Percentiles rank a stretch among this genome's conserved stretches.
Conservation (phyloP, 2,329 filamentous ascomycete species). For the Talaromyces sp. region DNA sequence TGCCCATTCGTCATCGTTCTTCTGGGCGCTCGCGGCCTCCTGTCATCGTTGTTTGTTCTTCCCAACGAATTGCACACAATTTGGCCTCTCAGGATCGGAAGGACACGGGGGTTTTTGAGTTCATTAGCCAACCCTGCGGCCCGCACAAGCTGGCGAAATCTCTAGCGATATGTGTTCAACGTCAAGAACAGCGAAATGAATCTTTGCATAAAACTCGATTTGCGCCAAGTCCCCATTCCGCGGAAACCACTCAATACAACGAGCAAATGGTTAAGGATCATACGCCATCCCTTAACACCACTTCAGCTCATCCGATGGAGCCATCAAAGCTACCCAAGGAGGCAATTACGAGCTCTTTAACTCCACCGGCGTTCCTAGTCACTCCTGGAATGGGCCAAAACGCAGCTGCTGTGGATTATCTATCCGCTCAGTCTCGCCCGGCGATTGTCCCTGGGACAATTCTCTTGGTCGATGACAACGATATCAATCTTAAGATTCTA, state of each 20-base stretch:
- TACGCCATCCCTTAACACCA: not conserved
- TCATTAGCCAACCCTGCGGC: conserved; percentile 15
- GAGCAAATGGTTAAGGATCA: not conserved
- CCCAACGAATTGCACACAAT: conserved; percentile 24
- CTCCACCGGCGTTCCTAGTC: not conserved
- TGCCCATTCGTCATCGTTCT: not conserved
- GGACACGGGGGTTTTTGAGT: conserved; percentile 28
- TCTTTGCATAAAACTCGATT: not conserved
- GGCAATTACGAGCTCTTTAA: not conserved
- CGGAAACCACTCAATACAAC: not conserved
- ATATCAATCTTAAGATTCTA: conserved; percentile 39
- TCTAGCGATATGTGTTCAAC: conserved; percentile 2
- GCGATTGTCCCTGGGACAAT: conserved; percentile 10
- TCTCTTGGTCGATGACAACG: conserved; percentile 44
- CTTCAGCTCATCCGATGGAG: not conserved
- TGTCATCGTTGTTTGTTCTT: conserved; percentile 33
- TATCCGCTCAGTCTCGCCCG: not conserved
- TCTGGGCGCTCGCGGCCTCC: not conserved
- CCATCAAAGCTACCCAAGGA: not conserved
- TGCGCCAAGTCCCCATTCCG: not conserved
- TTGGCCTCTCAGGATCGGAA: conserved; percentile 8
- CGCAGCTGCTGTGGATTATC: not conserved
- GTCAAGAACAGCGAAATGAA: not conserved
- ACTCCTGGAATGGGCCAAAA: not conserved
- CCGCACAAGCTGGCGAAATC: conserved; percentile 10